Conservation (phyloP, 257 asterid species). For the Craterostigma plantagineum region DNA sequence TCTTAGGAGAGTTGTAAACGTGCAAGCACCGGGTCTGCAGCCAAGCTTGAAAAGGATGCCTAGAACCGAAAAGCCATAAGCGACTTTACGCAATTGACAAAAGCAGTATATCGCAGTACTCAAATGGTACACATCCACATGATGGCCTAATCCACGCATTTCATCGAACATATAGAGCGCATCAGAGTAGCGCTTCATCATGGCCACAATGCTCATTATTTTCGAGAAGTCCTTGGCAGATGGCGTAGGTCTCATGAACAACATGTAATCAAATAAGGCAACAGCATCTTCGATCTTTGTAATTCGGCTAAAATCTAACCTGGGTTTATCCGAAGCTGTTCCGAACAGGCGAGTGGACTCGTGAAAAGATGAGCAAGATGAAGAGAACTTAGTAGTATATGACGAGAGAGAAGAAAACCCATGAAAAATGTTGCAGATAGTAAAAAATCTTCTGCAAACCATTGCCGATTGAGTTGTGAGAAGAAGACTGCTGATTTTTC, state of each 20-base stretch:
- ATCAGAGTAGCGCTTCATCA: slow-evolving; percentile 10
- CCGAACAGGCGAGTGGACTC: too few species aligned
- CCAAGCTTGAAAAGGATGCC: slow-evolving; percentile 17
- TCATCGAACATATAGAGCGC: slow-evolving; percentile 13
- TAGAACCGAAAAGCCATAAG: slow-evolving; percentile 15
- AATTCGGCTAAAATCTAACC: slow-evolving; percentile 9
- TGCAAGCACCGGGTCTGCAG: slow-evolving; percentile 5
- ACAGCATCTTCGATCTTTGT: slow-evolving; percentile 12
- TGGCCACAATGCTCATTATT: slow-evolving; percentile 7
- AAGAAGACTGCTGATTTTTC: too few species aligned
- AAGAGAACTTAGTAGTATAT: too few species aligned
- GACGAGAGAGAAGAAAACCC: too few species aligned
- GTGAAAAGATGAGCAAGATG: too few species aligned
- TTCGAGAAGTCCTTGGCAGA: slow-evolving; percentile 11
- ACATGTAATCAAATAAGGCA: slow-evolving; percentile 11
- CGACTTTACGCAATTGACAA: slow-evolving; percentile 10
- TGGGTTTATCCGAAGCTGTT: slow-evolving; percentile 2
- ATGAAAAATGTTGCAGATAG: too few species aligned
- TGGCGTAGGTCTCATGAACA: slow-evolving; percentile 13
- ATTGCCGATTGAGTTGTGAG: too few species aligned
- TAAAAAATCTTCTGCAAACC: too few species aligned
- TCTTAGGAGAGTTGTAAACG: slow-evolving; percentile 13
- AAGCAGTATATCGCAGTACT: slow-evolving; percentile 10
- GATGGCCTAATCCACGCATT: slow-evolving; percentile 10
- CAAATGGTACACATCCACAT: slow-evolving; percentile 11